Percentiles rank a stretch among this genome's conserved stretches.
These are phyloP conservation scores for Solanum habrochaites DNA, from an alignment of 257 asterid genomes.

Conservation along the genomic window DNA sequence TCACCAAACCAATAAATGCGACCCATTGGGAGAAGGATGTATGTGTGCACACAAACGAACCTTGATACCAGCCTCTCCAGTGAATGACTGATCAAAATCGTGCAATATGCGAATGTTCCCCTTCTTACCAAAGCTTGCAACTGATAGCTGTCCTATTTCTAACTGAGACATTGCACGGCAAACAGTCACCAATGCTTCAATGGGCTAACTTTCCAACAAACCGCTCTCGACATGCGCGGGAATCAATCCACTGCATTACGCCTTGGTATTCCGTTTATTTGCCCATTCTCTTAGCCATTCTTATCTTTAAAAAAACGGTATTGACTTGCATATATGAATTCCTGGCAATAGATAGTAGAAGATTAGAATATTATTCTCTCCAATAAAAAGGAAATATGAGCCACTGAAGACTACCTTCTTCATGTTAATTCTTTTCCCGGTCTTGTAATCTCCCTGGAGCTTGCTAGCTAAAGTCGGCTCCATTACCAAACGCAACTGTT, in stretches of 20 bases:
- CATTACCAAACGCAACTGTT: conserved; percentile 90
- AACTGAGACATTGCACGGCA: conserved; percentile 97
- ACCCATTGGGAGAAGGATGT: background rate
- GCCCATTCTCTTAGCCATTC: conserved; percentile 96
- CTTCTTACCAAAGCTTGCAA: conserved; percentile 88
- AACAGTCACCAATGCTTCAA: conserved; percentile 87
- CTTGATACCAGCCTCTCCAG: conserved; percentile 84
- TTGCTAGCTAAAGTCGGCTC: conserved; percentile 95
- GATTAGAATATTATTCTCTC: no score
- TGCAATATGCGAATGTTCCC: conserved; percentile 75
- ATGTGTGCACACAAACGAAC: conserved; percentile 18
- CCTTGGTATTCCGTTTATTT: conserved; percentile 93
- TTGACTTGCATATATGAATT: conserved; percentile 84
- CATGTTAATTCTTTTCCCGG: conserved; percentile 96
- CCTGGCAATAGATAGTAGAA: conserved; percentile 16
- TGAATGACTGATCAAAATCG: conserved; percentile 75
- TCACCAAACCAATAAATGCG: background rate
- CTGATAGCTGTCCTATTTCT: conserved; percentile 84
- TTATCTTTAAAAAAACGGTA: conserved; percentile 82
- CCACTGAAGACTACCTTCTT: conserved; percentile 37
- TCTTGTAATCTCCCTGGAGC: conserved; percentile 94
- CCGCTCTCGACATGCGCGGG: conserved; percentile 81
- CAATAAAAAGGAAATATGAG: no score
- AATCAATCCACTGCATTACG: conserved; percentile 91
- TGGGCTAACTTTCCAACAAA: conserved; percentile 69